Percentiles rank a stretch among this genome's conserved stretches.
These are phyloP conservation scores for Artemisia argyi DNA, from an alignment of 129 eudicot species.

Conservation along the genomic window DNA sequence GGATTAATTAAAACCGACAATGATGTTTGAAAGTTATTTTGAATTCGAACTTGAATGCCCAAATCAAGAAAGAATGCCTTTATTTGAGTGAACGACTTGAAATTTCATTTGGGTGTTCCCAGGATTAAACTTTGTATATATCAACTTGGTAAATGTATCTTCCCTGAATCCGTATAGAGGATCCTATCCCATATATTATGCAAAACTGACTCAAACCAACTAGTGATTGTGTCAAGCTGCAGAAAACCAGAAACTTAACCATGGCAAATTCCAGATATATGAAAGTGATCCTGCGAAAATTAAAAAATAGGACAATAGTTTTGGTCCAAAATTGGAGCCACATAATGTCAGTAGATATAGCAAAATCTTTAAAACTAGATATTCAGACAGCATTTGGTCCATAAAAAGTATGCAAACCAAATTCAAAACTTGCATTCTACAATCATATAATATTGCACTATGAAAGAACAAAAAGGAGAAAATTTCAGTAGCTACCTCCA, in stretches of 20 bases:
- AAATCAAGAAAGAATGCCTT: too few species aligned
- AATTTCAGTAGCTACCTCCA: constrained; percentile 13
- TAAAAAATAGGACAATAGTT: not conserved
- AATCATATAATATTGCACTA: not conserved
- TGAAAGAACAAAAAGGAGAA: not conserved
- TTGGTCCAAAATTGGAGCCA: constrained; percentile 18
- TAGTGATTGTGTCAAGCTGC: not conserved
- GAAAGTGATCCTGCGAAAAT: not conserved
- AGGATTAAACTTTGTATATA: too few species aligned
- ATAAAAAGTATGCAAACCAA: constrained; percentile 17
- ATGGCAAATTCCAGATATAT: not conserved
- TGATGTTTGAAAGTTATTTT: too few species aligned
- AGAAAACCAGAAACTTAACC: not conserved
- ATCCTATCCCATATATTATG: too few species aligned
- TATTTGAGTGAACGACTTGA: too few species aligned
- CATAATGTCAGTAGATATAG: constrained; percentile 1
- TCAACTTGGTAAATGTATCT: too few species aligned
- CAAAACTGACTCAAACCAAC: not conserved
- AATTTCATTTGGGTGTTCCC: too few species aligned
- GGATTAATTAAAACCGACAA: too few species aligned
- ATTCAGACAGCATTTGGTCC: constrained; percentile 4
- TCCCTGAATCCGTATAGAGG: too few species aligned
- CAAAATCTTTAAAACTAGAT: constrained; percentile 25
- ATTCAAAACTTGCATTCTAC: constrained; percentile 36
- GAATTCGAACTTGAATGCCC: too few species aligned